Evolutionary conservation across 1,284 basidiomycete genomes (phyloP), one percentile per base, ranked within the genome.

Genomic region (Leccinum cinnamomeum): DNA sequence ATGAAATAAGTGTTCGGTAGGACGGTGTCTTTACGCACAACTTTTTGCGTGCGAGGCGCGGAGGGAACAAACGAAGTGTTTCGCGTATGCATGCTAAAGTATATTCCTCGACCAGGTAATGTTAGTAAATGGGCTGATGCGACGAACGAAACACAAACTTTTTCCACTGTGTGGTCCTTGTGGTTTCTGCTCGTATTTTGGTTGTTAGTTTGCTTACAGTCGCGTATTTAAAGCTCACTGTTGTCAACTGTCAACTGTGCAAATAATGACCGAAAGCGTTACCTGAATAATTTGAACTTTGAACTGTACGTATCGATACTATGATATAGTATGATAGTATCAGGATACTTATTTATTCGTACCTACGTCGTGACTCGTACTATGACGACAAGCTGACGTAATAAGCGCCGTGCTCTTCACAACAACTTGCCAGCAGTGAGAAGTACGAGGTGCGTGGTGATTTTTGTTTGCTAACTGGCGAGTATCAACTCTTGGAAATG

Each of bases 401-500:
- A 39, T 39, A 39, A 39, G 37, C 37, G 37, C 37, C 35, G 12
- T 35, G 35, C 35, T 35, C 35, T 35, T 35, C 35, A 35, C 35
- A 35, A 30, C 28, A 30, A 30, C 28, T 30, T 30, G 28, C 28
- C 28, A 30, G 28, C 28, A 3, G 28, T 30, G 28, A 30, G 37
- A 39, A 39, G 37, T 39, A 39, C 37, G 37, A 39, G 37, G 37
- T 39, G 37, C 7, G 37, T 39, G 37, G 37, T 39, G 37, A 39
- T 39, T 39, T 39, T 3, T 39, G 14, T 39, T 39, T 39, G 37
- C 37, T 39, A 39, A 39, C 3, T 39, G 37, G 14, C 7, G 37
- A 77, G 83, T 66, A 88, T 93, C 68, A 85, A 89, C 68, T 76
- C 80, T 16, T 99, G 97, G 97, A 90, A 86, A 77, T 99, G 94